Evolutionary conservation across 371 early-diverging fungal species (phyloP).

Genomic region (Mucor sp.): DNA sequence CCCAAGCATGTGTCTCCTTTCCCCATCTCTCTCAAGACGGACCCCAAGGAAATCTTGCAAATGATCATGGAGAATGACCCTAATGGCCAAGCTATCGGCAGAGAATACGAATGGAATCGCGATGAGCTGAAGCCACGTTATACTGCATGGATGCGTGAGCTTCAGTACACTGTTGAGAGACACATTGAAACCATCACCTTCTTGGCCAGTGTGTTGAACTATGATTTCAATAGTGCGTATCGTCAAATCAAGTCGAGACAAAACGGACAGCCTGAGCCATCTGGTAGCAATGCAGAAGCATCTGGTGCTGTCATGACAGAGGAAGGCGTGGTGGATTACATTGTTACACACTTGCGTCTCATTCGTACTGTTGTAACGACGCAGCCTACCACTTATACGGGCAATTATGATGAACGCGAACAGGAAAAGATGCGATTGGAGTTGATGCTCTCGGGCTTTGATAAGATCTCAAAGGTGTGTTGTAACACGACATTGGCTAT

Average conservation of each 20-base stretch:
- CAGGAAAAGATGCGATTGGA: conserved; percentile 52
- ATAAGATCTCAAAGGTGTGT: conserved; percentile 48
- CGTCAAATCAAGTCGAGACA: conserved; percentile 38
- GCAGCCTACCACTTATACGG: conserved; percentile 41
- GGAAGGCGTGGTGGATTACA: conserved; percentile 55
- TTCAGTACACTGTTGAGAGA: conserved; percentile 44
- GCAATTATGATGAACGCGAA: conserved; percentile 38
- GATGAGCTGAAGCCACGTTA: conserved; percentile 39
- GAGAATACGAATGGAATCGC: conserved; percentile 17
- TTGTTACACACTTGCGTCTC: conserved; percentile 49
- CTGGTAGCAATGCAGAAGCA: conserved; percentile 7
- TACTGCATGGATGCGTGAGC: conserved; percentile 56
- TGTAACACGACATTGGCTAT: not conserved
- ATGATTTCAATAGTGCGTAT: conserved; percentile 52
- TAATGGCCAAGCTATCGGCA: conserved; percentile 17
- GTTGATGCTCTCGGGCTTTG: conserved; percentile 54
- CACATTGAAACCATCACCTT: conserved; percentile 55
- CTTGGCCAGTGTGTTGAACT: conserved; percentile 44
- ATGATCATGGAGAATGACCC: conserved; percentile 42
- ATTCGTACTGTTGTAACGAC: conserved; percentile 49
- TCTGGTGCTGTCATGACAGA: conserved; percentile 49
- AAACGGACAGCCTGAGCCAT: conserved; percentile 2
- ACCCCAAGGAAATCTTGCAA: conserved; percentile 41
- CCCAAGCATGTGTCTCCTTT: conserved; percentile 31
- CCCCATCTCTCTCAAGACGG: conserved; percentile 47